Conservation (phyloP, 2,329 filamentous ascomycete genomes). For the Pezicula carpinea region DNA sequence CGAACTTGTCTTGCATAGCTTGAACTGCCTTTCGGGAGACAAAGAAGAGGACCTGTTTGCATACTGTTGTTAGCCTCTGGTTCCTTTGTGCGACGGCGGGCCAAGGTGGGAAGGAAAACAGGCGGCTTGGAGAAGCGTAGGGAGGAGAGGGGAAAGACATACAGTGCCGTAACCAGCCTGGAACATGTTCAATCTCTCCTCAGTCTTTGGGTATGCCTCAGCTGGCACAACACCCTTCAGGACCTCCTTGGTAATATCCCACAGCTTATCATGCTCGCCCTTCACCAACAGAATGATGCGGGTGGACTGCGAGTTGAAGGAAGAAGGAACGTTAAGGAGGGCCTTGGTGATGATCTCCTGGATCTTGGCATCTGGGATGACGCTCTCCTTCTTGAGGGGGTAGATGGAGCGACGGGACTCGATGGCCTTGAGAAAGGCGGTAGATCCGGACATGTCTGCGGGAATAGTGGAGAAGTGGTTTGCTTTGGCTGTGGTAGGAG, state of each 20-base stretch:
- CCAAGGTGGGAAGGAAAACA: background rate
- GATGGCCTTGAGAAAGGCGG: slow-evolving; percentile 54
- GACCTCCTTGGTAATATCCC: slow-evolving; percentile 65
- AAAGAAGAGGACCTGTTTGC: slow-evolving; percentile 70
- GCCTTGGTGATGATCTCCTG: slow-evolving; percentile 60
- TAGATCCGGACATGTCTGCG: slow-evolving; percentile 36
- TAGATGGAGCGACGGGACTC: slow-evolving; percentile 67
- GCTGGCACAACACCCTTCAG: slow-evolving; percentile 65
- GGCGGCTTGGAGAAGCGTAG: background rate
- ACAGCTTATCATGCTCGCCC: slow-evolving; percentile 81
- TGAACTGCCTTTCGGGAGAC: slow-evolving; percentile 68
- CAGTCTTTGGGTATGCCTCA: slow-evolving; percentile 16
- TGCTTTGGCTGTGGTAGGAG: background rate
- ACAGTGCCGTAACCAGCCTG: slow-evolving; percentile 71
- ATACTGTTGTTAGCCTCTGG: background rate
- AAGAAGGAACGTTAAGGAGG: slow-evolving; percentile 66
- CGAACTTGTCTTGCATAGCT: slow-evolving; percentile 61
- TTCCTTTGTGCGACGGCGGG: background rate
- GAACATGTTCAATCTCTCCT: slow-evolving; percentile 45
- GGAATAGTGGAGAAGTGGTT: slow-evolving; percentile 2
- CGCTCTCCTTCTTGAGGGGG: slow-evolving; percentile 58
- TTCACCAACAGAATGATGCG: slow-evolving; percentile 75
- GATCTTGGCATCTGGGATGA: slow-evolving; percentile 54
- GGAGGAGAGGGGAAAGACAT: slow-evolving; percentile 30
- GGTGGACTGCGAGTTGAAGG: slow-evolving; percentile 86